Evolutionary conservation across 768 basidiomycete species (phyloP).

Genomic region (Rhizopogon sp.): DNA sequence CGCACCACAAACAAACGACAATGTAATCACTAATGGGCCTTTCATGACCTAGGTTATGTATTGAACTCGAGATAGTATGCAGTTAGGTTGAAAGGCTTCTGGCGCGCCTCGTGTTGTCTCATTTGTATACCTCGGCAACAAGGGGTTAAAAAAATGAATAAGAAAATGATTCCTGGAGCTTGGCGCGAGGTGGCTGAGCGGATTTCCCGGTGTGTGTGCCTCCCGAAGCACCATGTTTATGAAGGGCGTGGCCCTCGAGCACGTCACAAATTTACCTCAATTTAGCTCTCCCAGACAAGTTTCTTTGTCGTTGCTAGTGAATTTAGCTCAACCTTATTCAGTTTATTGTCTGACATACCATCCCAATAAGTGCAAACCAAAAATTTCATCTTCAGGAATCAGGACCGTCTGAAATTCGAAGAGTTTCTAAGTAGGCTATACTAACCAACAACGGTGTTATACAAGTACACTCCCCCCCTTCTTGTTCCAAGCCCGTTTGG

Average conservation of each 20-base stretch:
- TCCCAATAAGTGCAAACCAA: slow-evolving; percentile 4
- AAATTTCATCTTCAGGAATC: slow-evolving; percentile 27
- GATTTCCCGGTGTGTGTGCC: background rate
- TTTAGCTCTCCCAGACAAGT: background rate
- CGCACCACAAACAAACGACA: too few species aligned
- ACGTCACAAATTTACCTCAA: slow-evolving; percentile 2
- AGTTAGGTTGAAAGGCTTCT: slow-evolving; percentile 14
- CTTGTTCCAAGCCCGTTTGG: slow-evolving; percentile 29
- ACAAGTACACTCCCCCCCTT: slow-evolving; percentile 22
- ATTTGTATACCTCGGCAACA: background rate
- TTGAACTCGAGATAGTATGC: background rate
- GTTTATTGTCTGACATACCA: background rate
- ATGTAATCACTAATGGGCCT: too few species aligned
- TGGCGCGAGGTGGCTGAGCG: background rate
- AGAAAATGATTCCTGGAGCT: background rate
- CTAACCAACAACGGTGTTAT: slow-evolving; percentile 22
- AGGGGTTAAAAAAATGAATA: background rate
- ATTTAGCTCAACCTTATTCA: background rate
- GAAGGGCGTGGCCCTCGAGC: background rate
- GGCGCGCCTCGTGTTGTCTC: slow-evolving; percentile 22
- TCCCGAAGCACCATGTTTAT: slow-evolving; percentile 1
- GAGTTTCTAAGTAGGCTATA: slow-evolving; percentile 20
- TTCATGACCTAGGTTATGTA: background rate
- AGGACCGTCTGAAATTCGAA: background rate
- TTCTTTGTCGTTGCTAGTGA: background rate